phyloP scores from a whole-genome alignment of 78 protist species.

The Capsaspora owczarzaki region DNA sequence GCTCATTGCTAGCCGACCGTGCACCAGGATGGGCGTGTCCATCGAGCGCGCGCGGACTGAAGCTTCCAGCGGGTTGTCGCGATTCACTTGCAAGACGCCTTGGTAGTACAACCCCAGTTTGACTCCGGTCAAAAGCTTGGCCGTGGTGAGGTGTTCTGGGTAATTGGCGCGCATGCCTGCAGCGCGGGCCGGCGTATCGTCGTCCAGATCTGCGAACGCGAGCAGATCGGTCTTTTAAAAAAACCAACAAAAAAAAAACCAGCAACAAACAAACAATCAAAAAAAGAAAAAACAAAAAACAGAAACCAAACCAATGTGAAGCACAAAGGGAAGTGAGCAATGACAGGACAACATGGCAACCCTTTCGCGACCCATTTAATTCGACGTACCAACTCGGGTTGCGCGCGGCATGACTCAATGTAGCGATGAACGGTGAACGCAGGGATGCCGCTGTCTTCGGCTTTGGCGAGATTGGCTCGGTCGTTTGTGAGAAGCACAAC shows the following conservation, averaged over 20 bases:
- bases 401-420: no score
- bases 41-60: not conserved
- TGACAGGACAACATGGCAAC: no score
- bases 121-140: not conserved
- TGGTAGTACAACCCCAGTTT: not conserved
- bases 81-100: not conserved
- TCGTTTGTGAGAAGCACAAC: slow-evolving; percentile 60
- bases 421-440: no score
- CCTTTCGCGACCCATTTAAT: no score
- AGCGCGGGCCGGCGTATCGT: not conserved
- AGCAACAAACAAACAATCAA: no score
- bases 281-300: no score
- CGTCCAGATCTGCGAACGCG: not conserved
- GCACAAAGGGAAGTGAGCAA: no score
- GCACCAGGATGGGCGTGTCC: not conserved
- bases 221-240: not conserved
- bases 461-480: slow-evolving; percentile 32
- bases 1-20: not conserved
- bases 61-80: not conserved
- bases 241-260: not conserved
- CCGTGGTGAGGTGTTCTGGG: not conserved
- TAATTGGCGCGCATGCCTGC: not conserved
- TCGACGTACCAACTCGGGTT: no score
- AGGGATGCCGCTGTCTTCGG: slow-evolving; percentile 1
- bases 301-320: no score